Evolutionary conservation across 31 red algal species (phyloP).

Genomic region (Odonthalia washingtoniensis): DNA sequence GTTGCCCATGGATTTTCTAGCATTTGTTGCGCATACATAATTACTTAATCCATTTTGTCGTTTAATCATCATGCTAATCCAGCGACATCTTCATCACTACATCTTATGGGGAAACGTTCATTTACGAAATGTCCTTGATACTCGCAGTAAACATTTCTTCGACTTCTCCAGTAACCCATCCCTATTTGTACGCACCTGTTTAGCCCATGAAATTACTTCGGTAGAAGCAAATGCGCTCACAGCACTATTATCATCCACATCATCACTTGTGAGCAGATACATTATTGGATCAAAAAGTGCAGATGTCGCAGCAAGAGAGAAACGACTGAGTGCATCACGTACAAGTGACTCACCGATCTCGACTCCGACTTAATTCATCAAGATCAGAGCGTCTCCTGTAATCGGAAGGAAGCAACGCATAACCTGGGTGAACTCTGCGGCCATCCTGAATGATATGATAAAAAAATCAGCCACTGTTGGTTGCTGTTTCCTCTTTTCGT

Average conservation of each 20-base stretch:
- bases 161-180: not conserved
- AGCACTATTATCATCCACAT: too few relatives aligned
- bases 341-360: not conserved
- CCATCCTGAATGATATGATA: conserved; percentile 11
- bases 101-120: not conserved
- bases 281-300: not conserved
- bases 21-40: too few relatives aligned
- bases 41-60: too few relatives aligned
- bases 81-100: not conserved
- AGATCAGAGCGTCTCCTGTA: conserved; percentile 19
- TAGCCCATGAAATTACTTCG: not conserved
- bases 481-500: not conserved
- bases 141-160: not conserved
- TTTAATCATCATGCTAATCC: not conserved
- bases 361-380: conserved; percentile 21
- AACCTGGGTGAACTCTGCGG: conserved; percentile 9
- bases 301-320: not conserved
- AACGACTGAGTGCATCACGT: not conserved
- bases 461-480: conserved; percentile 23
- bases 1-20: too few relatives aligned
- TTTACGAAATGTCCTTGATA: not conserved
- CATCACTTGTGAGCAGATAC: not conserved
- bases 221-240: not conserved
- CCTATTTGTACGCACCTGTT: not conserved
- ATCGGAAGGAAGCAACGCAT: conserved; percentile 33